phyloP scores from a whole-genome alignment of 2,329 filamentous ascomycete species.

The Aspergillus terreus region DNA sequence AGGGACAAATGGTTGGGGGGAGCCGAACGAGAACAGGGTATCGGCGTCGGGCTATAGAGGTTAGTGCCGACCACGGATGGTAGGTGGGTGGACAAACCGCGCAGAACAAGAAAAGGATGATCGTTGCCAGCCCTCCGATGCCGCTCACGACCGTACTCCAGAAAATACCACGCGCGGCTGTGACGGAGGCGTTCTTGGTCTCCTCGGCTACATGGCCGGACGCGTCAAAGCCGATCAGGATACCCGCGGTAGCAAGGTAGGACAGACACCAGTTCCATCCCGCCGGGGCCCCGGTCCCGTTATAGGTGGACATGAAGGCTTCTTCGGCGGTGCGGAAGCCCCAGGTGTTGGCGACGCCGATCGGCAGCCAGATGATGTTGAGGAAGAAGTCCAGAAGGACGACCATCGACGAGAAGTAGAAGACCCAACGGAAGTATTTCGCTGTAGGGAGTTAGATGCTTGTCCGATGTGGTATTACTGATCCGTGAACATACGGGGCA shows the following conservation, averaged over 20 bases:
- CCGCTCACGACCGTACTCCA: conserved; percentile 58
- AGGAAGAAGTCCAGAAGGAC: conserved; percentile 58
- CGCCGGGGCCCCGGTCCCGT: conserved; percentile 52
- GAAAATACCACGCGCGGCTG: conserved; percentile 59
- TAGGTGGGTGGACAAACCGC: conserved; percentile 35
- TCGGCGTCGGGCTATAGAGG: conserved; percentile 44
- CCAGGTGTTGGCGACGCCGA: conserved; percentile 53
- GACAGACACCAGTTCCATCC: conserved; percentile 63
- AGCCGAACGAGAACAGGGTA: conserved; percentile 51
- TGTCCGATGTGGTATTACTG: conserved; percentile 12
- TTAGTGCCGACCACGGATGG: not conserved
- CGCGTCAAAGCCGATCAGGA: conserved; percentile 60
- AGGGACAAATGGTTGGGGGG: conserved; percentile 57
- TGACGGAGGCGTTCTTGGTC: conserved; percentile 50
- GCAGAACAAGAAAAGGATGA: conserved; percentile 60
- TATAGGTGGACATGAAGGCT: conserved; percentile 60
- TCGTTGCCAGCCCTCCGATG: conserved; percentile 52
- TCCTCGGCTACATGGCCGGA: conserved; percentile 60
- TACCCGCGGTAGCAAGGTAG: conserved; percentile 58
- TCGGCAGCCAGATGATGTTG: conserved; percentile 60
- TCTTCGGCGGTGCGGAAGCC: conserved; percentile 58
- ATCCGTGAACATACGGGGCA: conserved; percentile 42
- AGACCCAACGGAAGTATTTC: conserved; percentile 41
- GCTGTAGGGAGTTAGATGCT: conserved; percentile 26
- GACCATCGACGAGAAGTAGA: conserved; percentile 29